Percentiles rank a stretch among this genome's conserved stretches.
Conservation (phyloP, 768 basidiomycete genomes). For the Phallus indusiatus region DNA sequence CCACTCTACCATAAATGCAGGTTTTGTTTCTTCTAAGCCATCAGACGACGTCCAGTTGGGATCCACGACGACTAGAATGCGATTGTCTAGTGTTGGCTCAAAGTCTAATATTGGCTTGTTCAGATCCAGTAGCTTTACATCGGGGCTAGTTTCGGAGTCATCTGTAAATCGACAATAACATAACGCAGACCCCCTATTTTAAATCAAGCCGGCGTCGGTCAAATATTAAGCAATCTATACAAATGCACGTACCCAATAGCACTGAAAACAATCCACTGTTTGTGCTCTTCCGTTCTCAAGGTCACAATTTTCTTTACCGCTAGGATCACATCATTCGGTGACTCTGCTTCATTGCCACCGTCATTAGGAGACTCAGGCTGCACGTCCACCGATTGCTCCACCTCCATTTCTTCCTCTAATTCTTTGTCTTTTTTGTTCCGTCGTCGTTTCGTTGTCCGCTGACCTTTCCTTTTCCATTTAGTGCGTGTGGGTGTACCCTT, state of each 20-base stretch:
- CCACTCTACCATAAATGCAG: conserved; percentile 17
- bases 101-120: conserved; percentile 55
- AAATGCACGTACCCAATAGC: conserved; percentile 54
- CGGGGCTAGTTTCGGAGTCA: conserved; percentile 12
- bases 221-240: background rate
- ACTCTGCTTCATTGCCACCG: background rate
- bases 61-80: conserved; percentile 40
- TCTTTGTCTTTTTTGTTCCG: conserved; percentile 15
- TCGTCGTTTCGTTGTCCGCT: conserved; percentile 13
- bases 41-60: conserved; percentile 24
- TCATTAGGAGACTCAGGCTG: conserved; percentile 19
- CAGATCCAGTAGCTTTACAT: conserved; percentile 38
- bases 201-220: background rate
- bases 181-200: conserved; percentile 53
- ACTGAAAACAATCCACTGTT: conserved; percentile 46
- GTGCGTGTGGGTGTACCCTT: conserved; percentile 26
- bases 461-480: conserved; percentile 17
- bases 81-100: conserved; percentile 21
- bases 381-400: conserved; percentile 24
- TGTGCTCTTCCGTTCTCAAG: conserved; percentile 26
- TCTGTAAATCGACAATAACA: conserved; percentile 37
- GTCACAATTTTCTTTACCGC: conserved; percentile 51
- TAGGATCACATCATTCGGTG: conserved; percentile 27
- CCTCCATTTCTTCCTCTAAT: conserved; percentile 12
- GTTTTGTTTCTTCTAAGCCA: conserved; percentile 8